A percentile compares a stretch with the other conserved stretches of the same genome.
phyloP scores from a whole-genome alignment of 2,329 filamentous ascomycete species.

The Pestalotiopsis sp. region DNA sequence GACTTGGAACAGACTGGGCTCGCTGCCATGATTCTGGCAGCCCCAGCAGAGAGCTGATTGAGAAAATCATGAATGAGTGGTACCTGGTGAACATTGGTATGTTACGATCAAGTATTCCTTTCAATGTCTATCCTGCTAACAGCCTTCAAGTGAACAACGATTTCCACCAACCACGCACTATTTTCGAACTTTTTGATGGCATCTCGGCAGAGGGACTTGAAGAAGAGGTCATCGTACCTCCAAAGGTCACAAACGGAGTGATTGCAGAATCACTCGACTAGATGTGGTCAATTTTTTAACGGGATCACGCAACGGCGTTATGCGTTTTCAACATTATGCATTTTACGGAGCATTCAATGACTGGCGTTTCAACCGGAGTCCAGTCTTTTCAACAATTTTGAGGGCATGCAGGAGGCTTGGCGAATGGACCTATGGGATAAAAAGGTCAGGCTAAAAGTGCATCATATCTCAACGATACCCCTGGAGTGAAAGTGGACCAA shows the following conservation, averaged over 20 bases:
- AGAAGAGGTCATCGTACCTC: constrained; percentile 26
- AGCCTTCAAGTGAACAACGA: constrained; percentile 82
- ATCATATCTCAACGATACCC: constrained; percentile 47
- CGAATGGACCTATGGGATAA: constrained; percentile 22
- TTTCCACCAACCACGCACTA: constrained; percentile 80
- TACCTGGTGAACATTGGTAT: constrained; percentile 92
- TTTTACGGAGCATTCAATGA: constrained; percentile 28
- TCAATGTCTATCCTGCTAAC: neutral
- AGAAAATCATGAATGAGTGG: constrained; percentile 86
- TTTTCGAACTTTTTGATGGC: constrained; percentile 85
- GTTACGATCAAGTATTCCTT: constrained; percentile 29
- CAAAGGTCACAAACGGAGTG: constrained; percentile 27
- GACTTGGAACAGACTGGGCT: constrained; percentile 90
- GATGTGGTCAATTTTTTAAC: constrained; percentile 12
- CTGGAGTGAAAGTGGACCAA: constrained; percentile 17
- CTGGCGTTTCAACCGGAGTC: constrained; percentile 30
- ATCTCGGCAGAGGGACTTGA: constrained; percentile 71
- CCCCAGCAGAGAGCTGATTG: constrained; percentile 78
- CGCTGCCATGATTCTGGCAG: constrained; percentile 81
- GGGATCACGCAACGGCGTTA: constrained; percentile 30
- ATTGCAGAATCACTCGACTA: constrained; percentile 27
- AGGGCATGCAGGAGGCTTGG: constrained; percentile 25
- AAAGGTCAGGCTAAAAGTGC: constrained; percentile 31
- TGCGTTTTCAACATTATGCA: constrained; percentile 34
- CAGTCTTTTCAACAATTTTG: constrained; percentile 37